Evolutionary conservation across 148 eudicot genomes (phyloP).

Genomic region (Camellia lanceoleosa): DNA sequence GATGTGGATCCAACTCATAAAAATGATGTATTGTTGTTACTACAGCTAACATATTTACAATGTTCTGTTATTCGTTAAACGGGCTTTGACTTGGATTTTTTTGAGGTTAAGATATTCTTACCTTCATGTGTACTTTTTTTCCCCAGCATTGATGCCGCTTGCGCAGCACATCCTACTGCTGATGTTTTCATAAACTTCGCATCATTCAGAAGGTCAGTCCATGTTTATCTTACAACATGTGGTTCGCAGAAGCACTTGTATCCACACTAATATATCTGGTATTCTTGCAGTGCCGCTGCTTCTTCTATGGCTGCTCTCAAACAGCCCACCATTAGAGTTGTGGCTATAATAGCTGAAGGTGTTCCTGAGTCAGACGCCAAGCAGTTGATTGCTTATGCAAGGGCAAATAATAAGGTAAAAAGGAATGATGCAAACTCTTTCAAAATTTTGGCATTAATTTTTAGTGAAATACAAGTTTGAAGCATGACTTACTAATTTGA

Average conservation of each 20-base stretch:
- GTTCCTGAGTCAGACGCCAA: slow-evolving; percentile 94
- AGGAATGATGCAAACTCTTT: background rate
- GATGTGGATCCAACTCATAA: background rate
- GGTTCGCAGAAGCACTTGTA: background rate
- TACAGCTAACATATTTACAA: background rate
- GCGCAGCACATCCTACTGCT: slow-evolving; percentile 96
- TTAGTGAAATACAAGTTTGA: background rate
- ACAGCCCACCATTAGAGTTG: slow-evolving; percentile 92
- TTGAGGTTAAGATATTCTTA: background rate
- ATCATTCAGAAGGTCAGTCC: slow-evolving; percentile 81
- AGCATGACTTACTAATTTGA: background rate
- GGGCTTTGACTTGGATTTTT: slow-evolving; percentile 2
- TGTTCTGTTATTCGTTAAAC: slow-evolving; percentile 4
- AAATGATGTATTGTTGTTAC: background rate
- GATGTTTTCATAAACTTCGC: slow-evolving; percentile 99
- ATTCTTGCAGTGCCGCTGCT: slow-evolving; percentile 80
- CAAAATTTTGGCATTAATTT: background rate
- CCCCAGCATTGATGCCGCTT: slow-evolving; percentile 86
- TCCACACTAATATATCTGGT: background rate
- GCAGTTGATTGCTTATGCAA: slow-evolving; percentile 84
- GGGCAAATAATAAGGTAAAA: slow-evolving; percentile 86
- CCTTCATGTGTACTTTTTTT: slow-evolving; percentile 10
- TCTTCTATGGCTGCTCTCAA: slow-evolving; percentile 88
- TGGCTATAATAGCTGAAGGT: slow-evolving; percentile 95
- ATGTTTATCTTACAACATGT: background rate